Conservation (phyloP, 768 basidiomycete genomes). For the Boletus subparvulus region DNA sequence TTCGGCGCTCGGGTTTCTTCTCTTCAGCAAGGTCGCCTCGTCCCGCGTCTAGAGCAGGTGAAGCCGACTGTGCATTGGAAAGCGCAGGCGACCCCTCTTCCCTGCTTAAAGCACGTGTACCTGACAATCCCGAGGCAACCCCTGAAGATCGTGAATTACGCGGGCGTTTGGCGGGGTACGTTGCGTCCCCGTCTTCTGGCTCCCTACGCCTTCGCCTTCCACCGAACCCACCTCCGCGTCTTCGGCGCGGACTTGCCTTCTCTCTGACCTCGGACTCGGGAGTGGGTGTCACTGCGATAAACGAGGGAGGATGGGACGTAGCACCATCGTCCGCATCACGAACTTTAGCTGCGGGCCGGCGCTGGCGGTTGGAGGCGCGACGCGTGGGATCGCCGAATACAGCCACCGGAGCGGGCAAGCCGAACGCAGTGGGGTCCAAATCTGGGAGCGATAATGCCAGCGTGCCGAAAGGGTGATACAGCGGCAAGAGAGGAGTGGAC, state of each 20-base stretch:
- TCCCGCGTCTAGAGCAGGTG: conserved; percentile 18
- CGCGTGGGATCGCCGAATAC: conserved; percentile 44
- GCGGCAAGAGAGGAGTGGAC: conserved; percentile 49
- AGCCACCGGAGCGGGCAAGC: conserved; percentile 50
- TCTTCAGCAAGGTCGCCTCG: conserved; percentile 18
- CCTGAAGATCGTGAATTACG: conserved; percentile 48
- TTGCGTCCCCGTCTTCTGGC: conserved; percentile 58
- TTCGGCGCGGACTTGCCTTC: conserved; percentile 52
- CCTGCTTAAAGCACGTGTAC: conserved; percentile 25
- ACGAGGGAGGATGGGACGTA: conserved; percentile 7
- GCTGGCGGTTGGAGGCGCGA: conserved; percentile 45
- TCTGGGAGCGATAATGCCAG: conserved; percentile 66
- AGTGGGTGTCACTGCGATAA: conserved; percentile 1
- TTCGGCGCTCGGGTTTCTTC: conserved; percentile 41
- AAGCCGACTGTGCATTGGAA: conserved; percentile 29
- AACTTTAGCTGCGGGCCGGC: conserved; percentile 48
- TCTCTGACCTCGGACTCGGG: conserved; percentile 38
- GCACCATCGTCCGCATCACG: conserved; percentile 45
- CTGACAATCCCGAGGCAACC: conserved; percentile 11
- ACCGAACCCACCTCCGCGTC: conserved; percentile 38
- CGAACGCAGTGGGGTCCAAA: conserved; percentile 56
- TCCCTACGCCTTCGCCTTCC: conserved; percentile 60
- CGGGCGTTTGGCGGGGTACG: conserved; percentile 71
- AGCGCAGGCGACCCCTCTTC: conserved; percentile 46
- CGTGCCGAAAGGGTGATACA: conserved; percentile 66